Conservation (phyloP, 2,329 filamentous ascomycete genomes). For the Colletotrichum spinosum region DNA sequence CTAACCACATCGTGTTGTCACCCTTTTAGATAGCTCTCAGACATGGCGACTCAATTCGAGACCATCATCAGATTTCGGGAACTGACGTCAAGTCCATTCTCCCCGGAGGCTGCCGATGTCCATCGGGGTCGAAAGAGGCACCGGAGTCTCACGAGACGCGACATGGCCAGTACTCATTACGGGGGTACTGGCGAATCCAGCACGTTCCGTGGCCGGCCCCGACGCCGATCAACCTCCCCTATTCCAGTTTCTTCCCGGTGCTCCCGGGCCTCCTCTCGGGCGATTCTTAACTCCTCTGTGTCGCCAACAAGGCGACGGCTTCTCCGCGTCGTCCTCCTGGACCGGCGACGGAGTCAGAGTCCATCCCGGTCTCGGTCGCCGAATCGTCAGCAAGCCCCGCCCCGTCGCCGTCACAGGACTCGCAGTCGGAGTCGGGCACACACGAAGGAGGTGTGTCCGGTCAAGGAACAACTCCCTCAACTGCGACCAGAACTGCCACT, state of each 20-base stretch:
- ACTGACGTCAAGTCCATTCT: slow-evolving; percentile 22
- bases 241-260: slow-evolving; percentile 44
- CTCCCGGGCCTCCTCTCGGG: slow-evolving; percentile 48
- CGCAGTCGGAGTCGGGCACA: slow-evolving; percentile 51
- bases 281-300: slow-evolving; percentile 45
- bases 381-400: slow-evolving; percentile 44
- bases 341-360: slow-evolving; percentile 57
- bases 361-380: slow-evolving; percentile 53
- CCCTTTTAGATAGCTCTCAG: not conserved
- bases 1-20: not conserved
- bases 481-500: slow-evolving; percentile 22
- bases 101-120: slow-evolving; percentile 32
- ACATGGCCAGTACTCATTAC: slow-evolving; percentile 46
- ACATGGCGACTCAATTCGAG: slow-evolving; percentile 28
- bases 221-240: slow-evolving; percentile 53
- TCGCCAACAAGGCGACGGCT: slow-evolving; percentile 56
- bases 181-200: slow-evolving; percentile 56
- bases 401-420: slow-evolving; percentile 51
- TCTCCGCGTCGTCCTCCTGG: slow-evolving; percentile 53
- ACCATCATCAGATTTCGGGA: slow-evolving; percentile 17
- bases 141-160: slow-evolving; percentile 50
- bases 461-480: slow-evolving; percentile 24
- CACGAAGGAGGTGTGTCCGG: slow-evolving; percentile 20
- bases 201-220: slow-evolving; percentile 56
- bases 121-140: slow-evolving; percentile 53